Conservation (phyloP, 805 yeast species). For the Wickerhamomyces sydowiorum region DNA sequence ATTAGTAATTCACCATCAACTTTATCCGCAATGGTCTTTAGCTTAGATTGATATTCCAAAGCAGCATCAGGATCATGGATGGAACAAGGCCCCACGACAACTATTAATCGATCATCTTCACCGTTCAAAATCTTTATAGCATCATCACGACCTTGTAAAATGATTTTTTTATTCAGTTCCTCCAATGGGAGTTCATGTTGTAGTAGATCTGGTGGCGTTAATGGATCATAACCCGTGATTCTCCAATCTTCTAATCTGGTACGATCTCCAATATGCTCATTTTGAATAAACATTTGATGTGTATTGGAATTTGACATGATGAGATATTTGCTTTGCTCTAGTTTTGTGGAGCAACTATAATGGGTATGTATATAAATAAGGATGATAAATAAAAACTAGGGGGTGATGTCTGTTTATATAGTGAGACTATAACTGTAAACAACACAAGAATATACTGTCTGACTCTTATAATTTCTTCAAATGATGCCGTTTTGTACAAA, state of each 20-base stretch:
- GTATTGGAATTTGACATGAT: constrained; percentile 6
- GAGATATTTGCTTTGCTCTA: no score
- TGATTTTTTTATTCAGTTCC: constrained; percentile 51
- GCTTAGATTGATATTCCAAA: constrained; percentile 71
- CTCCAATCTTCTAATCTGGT: constrained; percentile 71
- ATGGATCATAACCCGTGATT: constrained; percentile 86
- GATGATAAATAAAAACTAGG: no score
- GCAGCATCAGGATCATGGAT: constrained; percentile 94
- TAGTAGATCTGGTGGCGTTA: constrained; percentile 90
- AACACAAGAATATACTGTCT: no score
- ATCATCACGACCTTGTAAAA: constrained; percentile 70
- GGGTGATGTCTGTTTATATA: no score
- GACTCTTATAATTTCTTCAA: no score
- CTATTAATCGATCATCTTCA: constrained; percentile 77
- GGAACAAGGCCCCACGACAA: constrained; percentile 96
- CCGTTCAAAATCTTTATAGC: constrained; percentile 73
- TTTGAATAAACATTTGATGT: constrained; percentile 70
- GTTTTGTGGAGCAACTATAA: no score
- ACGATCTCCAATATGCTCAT: constrained; percentile 82
- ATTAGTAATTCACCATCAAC: constrained; percentile 72
- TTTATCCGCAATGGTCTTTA: constrained; percentile 52
- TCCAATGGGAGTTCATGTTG: constrained; percentile 80
- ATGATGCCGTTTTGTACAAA: no score
- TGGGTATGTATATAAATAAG: no score
- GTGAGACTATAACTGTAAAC: no score